Evolutionary conservation across 768 basidiomycete genomes (phyloP).

Genomic region (Trametes maxima): DNA sequence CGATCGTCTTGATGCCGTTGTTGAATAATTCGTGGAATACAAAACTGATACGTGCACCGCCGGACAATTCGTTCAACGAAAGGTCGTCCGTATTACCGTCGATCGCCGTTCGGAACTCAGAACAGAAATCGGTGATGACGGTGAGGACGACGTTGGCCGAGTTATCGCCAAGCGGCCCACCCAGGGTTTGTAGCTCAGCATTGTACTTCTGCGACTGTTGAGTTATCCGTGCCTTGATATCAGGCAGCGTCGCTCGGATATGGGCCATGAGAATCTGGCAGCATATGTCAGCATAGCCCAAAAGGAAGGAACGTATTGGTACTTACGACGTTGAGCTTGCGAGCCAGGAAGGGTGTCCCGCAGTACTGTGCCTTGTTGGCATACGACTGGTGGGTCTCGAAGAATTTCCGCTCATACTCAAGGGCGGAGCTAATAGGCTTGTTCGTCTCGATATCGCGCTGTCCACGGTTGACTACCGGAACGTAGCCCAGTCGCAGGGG

Average conservation of each 20-base stretch:
- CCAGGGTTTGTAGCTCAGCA: conserved; percentile 79
- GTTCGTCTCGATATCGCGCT: conserved; percentile 90
- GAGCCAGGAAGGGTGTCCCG: conserved; percentile 94
- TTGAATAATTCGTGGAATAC: conserved; percentile 99
- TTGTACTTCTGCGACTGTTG: conserved; percentile 88
- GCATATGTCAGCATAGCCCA: conserved; percentile 59
- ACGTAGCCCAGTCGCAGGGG: conserved; percentile 96
- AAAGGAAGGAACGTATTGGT: conserved; percentile 94
- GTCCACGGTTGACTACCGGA: conserved; percentile 97
- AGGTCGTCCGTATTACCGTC: conserved; percentile 98
- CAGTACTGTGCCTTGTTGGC: conserved; percentile 94
- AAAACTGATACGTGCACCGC: conserved; percentile 97
- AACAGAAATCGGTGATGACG: conserved; percentile 98
- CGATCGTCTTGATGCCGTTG: conserved; percentile 92
- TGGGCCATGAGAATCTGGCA: conserved; percentile 97
- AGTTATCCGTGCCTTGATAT: conserved; percentile 96
- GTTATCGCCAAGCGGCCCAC: conserved; percentile 86
- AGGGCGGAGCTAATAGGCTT: conserved; percentile 86
- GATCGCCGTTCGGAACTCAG: conserved; percentile 94
- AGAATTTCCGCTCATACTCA: conserved; percentile 89
- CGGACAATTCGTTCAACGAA: conserved; percentile 94
- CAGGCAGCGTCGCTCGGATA: conserved; percentile 95
- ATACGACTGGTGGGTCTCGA: conserved; percentile 93
- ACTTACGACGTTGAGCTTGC: conserved; percentile 91
- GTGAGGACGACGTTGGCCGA: conserved; percentile 91